Evolutionary conservation across 2,329 filamentous ascomycete genomes (phyloP).

Genomic region (Phialophora chinensis): DNA sequence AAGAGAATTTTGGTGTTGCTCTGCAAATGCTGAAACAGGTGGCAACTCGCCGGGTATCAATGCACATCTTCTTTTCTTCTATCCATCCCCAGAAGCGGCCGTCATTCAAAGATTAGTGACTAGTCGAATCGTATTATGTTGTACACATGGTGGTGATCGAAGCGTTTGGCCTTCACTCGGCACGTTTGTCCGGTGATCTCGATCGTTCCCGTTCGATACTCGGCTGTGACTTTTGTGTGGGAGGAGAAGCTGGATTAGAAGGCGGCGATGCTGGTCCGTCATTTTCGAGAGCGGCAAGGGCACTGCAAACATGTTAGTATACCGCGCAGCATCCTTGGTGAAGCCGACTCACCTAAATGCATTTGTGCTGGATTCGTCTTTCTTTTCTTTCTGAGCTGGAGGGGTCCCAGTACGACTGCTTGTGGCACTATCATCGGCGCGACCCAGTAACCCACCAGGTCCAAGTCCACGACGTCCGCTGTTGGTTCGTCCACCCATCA

Average conservation of each 20-base stretch:
- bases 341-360: slow-evolving; percentile 81
- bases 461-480: slow-evolving; percentile 80
- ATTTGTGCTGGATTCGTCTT: slow-evolving; percentile 77
- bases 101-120: slow-evolving; percentile 37
- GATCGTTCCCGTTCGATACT: slow-evolving; percentile 52
- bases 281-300: slow-evolving; percentile 54
- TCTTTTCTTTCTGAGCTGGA: slow-evolving; percentile 66
- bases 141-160: slow-evolving; percentile 36
- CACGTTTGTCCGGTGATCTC: slow-evolving; percentile 50
- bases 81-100: slow-evolving; percentile 38
- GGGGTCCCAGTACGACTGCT: slow-evolving; percentile 91
- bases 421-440: slow-evolving; percentile 81
- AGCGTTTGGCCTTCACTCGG: slow-evolving; percentile 30
- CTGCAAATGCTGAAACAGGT: slow-evolving; percentile 38
- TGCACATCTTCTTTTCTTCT: slow-evolving; percentile 32
- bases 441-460: slow-evolving; percentile 72
- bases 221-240: slow-evolving; percentile 54
- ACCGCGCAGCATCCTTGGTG: background rate
- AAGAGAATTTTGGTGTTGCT: slow-evolving; percentile 26
- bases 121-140: slow-evolving; percentile 37
- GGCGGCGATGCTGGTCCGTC: slow-evolving; percentile 56
- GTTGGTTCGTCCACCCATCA: slow-evolving; percentile 88
- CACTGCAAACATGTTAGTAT: slow-evolving; percentile 45
- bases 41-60: slow-evolving; percentile 40
- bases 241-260: slow-evolving; percentile 55